These are phyloP conservation scores for Trichoderma gracile DNA, from an alignment of 2,329 filamentous ascomycete genomes.

Conservation along the genomic window DNA sequence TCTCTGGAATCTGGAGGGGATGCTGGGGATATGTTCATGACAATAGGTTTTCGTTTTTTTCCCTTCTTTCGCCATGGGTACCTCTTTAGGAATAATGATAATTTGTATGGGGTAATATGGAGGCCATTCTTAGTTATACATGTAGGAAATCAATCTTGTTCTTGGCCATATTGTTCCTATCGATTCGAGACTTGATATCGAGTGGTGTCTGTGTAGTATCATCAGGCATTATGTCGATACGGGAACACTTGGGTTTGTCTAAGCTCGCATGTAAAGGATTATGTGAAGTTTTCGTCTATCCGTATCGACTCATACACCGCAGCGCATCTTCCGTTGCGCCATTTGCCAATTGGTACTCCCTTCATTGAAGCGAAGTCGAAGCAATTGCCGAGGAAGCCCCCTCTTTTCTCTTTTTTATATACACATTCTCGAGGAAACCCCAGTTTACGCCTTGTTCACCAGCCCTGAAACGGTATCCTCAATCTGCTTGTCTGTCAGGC, in stretches of 20 bases:
- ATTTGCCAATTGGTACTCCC: slow-evolving; percentile 1
- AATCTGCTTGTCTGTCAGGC: slow-evolving; percentile 61
- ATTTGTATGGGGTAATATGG: no score
- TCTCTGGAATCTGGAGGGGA: neutral
- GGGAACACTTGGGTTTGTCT: slow-evolving; percentile 7
- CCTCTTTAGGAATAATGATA: no score
- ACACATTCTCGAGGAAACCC: neutral
- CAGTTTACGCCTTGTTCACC: slow-evolving; percentile 44
- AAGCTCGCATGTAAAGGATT: neutral
- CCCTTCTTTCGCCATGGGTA: neutral
- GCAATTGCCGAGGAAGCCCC: neutral
- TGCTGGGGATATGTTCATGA: neutral
- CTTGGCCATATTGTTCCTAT: no score
- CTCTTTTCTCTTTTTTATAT: neutral
- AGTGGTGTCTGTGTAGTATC: neutral
- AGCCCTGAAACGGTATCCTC: slow-evolving; percentile 58
- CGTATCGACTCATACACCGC: slow-evolving; percentile 8
- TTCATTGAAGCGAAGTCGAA: neutral
- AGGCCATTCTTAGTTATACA: no score
- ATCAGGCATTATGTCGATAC: neutral
- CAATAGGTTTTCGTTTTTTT: neutral
- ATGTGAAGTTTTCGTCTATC: slow-evolving; percentile 8
- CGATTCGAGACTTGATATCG: neutral
- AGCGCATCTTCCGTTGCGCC: slow-evolving; percentile 4
- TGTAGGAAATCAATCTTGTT: no score